Evolutionary conservation across 208 protist genomes (phyloP).

Genomic region (Tritrichomonas musculus): DNA sequence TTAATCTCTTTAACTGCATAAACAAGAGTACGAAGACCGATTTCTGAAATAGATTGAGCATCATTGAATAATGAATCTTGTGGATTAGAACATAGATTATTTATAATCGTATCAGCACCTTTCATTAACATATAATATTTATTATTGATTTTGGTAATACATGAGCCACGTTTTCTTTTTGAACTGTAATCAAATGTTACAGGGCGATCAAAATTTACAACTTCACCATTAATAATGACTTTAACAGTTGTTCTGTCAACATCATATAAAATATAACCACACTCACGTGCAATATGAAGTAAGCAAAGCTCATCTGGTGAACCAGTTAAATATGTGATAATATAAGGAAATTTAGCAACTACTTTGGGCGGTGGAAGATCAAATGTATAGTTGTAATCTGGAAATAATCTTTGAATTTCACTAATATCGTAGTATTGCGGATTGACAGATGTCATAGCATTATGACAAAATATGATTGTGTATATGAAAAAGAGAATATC

Average conservation of each 20-base stretch:
- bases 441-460: not conserved
- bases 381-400: not conserved
- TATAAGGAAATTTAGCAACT: conserved; percentile 3
- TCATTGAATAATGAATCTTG: conserved; percentile 79
- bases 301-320: conserved; percentile 49
- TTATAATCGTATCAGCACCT: conserved; percentile 34
- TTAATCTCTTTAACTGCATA: conserved; percentile 66
- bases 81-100: conserved; percentile 55
- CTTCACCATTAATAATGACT: not conserved
- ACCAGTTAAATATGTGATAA: conserved; percentile 41
- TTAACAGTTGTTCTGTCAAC: not conserved
- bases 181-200: conserved; percentile 65
- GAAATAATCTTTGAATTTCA: not conserved
- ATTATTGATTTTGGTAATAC: conserved; percentile 48
- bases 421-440: not conserved
- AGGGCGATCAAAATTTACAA: conserved; percentile 52
- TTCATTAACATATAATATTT: conserved; percentile 62
- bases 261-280: not conserved
- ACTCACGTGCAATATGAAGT: not conserved
- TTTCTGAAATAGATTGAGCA: conserved; percentile 84
- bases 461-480: not conserved
- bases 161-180: not conserved
- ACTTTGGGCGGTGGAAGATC: not conserved
- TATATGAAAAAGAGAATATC: not conserved
- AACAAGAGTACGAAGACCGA: conserved; percentile 81